Conservation (phyloP, 2,329 filamentous ascomycete species). For the Diaporthe ampelina region DNA sequence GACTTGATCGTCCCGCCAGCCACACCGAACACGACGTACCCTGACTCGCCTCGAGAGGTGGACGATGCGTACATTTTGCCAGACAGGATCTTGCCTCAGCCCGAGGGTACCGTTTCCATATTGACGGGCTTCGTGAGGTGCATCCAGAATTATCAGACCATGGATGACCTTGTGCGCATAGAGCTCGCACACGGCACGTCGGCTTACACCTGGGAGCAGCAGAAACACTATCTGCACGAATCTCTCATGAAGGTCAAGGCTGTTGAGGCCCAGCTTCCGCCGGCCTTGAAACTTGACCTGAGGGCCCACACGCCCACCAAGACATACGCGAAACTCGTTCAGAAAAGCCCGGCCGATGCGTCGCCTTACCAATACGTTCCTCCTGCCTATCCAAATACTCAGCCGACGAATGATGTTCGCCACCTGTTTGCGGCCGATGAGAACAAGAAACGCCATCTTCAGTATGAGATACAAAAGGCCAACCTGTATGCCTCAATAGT, state of each 20-base stretch:
- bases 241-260: slow-evolving; percentile 79
- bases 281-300: slow-evolving; percentile 65
- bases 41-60: slow-evolving; percentile 83
- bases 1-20: slow-evolving; percentile 83
- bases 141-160: slow-evolving; percentile 83
- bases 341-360: slow-evolving; percentile 58
- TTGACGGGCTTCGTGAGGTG: slow-evolving; percentile 86
- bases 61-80: slow-evolving; percentile 86
- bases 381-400: slow-evolving; percentile 61
- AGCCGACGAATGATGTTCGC: slow-evolving; percentile 65
- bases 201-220: slow-evolving; percentile 82
- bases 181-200: slow-evolving; percentile 87
- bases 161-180: slow-evolving; percentile 82
- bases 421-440: slow-evolving; percentile 64
- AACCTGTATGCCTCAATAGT: slow-evolving; percentile 89
- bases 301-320: slow-evolving; percentile 62
- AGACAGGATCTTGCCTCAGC: slow-evolving; percentile 78
- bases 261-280: slow-evolving; percentile 76
- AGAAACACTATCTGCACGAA: slow-evolving; percentile 79
- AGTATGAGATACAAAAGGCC: slow-evolving; percentile 92
- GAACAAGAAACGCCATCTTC: slow-evolving; percentile 68
- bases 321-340: slow-evolving; percentile 47
- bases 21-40: slow-evolving; percentile 81
- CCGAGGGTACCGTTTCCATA: slow-evolving; percentile 75
- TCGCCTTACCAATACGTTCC: slow-evolving; percentile 66